Evolutionary conservation across 306 rosid species (phyloP), one percentile per base, ranked within the genome.

Genomic region (Vigna nakashimae): DNA sequence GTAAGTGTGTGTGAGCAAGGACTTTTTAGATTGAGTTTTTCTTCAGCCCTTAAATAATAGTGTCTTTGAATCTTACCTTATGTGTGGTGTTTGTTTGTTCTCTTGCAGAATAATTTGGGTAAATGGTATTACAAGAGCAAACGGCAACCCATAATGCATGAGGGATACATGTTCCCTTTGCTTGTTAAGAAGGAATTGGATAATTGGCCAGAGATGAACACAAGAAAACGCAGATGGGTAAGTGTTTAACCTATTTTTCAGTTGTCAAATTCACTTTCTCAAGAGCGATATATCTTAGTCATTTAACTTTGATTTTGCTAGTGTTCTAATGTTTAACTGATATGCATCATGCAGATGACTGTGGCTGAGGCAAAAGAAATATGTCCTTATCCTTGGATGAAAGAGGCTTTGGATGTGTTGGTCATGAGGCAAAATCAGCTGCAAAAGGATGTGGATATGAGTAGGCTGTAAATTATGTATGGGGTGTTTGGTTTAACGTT

Each of bases 351-450:
- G 88, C 67, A 94, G 98, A 74, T 91, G 89, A 82, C 83, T 72
- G 91, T 90, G 73, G 87, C 79, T 48, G 89, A 91, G 63, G 98
- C 97, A 57, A 90, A 86, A 84, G 93, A 92, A 87, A 86, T 80
- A 34, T 94, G 98, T 75, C 94, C 92, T n/a, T 82, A 86, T 57
- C n/a, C 36, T 51, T 94, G 98, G 98, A 94, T 94, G 98, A 92
- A 80, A 69, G 97, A 89, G 58, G 97, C 98, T 76, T 84, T 94
- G 71, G 89, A 92, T 22, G 34, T 7, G 59, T 88, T 94, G 78
- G 82, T 92, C 13, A 62, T n/a, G 17, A 79, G 88, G 75, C 91
- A 74, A 78, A 78, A 24, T 71, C 82, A 82, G 13, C 40, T 38
- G n/a, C 65, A 60, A 34, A 28, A 50, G 76, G 32, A 30, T 10